Percentiles rank a stretch among this genome's conserved stretches.
Conservation (phyloP, 495 filamentous ascomycete genomes). For the Astrocystis sublimbata region DNA sequence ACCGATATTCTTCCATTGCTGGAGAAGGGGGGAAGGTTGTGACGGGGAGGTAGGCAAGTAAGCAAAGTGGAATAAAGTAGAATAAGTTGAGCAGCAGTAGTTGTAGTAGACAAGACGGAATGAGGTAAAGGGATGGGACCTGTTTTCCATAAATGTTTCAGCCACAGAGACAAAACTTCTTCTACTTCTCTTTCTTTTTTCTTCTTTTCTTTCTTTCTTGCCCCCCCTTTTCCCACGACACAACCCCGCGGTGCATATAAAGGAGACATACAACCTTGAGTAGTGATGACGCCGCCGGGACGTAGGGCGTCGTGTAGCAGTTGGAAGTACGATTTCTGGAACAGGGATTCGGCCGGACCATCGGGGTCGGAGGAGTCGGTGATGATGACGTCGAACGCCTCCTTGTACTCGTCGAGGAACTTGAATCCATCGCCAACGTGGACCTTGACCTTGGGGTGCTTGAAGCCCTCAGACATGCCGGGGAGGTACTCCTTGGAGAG, state of each 20-base stretch:
- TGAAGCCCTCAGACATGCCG: conserved; percentile 87
- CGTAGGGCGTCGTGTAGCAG: conserved; percentile 83
- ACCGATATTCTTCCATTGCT: background rate
- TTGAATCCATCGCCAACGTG: conserved; percentile 98
- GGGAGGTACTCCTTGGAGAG: conserved; percentile 98
- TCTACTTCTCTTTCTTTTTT: no score
- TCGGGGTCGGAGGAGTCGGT: conserved; percentile 98
- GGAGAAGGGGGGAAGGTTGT: conserved; percentile 1
- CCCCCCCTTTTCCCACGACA: no score
- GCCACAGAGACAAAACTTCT: conserved; percentile 23
- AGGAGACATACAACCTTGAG: conserved; percentile 98
- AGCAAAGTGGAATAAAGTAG: no score
- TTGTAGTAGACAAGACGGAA: conserved; percentile 5
- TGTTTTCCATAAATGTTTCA: conserved; percentile 27
- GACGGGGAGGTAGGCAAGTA: conserved; percentile 24
- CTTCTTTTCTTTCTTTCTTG: no score
- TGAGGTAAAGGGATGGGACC: conserved; percentile 19
- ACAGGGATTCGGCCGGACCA: conserved; percentile 90
- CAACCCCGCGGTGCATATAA: conserved; percentile 43
- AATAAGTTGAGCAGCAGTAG: no score
- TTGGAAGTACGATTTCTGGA: conserved; percentile 99
- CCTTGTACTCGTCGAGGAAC: conserved; percentile 88
- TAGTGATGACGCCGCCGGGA: conserved; percentile 97
- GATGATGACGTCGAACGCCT: conserved; percentile 99
- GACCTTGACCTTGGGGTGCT: conserved; percentile 87